phyloP scores from a whole-genome alignment of 2,329 filamentous ascomycete genomes.

The Calonectria naviculata region DNA sequence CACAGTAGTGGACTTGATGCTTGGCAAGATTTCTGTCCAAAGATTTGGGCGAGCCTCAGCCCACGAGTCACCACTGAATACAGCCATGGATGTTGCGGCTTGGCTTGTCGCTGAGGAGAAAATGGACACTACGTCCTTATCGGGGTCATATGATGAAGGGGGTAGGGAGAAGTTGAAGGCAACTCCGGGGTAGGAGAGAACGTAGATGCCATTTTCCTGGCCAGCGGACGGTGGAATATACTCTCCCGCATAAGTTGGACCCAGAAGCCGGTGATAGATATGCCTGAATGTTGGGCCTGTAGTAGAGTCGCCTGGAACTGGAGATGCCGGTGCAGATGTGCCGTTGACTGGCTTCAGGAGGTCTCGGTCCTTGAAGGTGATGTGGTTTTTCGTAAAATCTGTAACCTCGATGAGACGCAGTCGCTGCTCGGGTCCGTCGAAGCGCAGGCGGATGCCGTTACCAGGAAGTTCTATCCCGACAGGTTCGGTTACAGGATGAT shows the following conservation, averaged over 20 bases:
- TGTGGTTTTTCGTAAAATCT: conserved; percentile 86
- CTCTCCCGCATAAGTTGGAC: conserved; percentile 93
- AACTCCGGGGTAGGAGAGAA: conserved; percentile 93
- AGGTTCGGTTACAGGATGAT: conserved; percentile 78
- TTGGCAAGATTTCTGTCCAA: conserved; percentile 80
- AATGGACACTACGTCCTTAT: conserved; percentile 85
- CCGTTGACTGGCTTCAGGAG: conserved; percentile 73
- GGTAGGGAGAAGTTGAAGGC: conserved; percentile 91
- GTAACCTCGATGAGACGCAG: conserved; percentile 90
- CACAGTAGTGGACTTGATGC: conserved; percentile 77
- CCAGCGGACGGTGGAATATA: conserved; percentile 76
- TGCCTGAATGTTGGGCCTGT: conserved; percentile 83
- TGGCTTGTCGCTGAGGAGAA: conserved; percentile 82
- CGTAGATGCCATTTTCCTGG: conserved; percentile 77
- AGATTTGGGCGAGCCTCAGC: conserved; percentile 80
- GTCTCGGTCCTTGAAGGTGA: conserved; percentile 84
- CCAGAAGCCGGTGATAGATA: conserved; percentile 93
- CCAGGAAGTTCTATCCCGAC: conserved; percentile 80
- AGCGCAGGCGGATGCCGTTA: conserved; percentile 90
- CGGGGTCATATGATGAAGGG: conserved; percentile 77
- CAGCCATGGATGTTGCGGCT: conserved; percentile 85
- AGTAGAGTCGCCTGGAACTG: conserved; percentile 45
- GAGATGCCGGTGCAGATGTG: conserved; percentile 47
- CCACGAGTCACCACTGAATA: conserved; percentile 94
- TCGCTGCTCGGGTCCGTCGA: conserved; percentile 93